A percentile compares a stretch with the other conserved stretches of the same genome.
Conservation (phyloP, 495 filamentous ascomycete genomes). For the Evernia prunastri region DNA sequence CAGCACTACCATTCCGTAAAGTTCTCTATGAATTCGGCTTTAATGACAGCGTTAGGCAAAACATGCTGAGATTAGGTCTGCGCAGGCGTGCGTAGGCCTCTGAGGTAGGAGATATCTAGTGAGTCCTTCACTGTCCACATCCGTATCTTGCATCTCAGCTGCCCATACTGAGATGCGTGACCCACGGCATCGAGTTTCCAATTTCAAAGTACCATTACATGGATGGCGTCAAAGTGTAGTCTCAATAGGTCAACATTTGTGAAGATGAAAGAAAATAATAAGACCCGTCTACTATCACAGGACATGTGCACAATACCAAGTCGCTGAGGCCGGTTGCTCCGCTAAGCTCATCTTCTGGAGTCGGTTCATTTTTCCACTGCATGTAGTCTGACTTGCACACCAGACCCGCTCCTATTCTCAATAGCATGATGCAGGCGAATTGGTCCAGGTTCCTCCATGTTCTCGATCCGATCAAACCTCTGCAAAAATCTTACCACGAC, state of each 20-base stretch:
- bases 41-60: background rate
- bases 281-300: background rate
- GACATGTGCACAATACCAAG: background rate
- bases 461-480: conserved; percentile 46
- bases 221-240: background rate
- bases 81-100: too few species aligned
- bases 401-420: conserved; percentile 43
- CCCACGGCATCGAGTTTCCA: background rate
- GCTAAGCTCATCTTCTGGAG: background rate
- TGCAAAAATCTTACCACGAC: conserved; percentile 50
- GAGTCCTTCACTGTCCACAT: background rate
- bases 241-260: background rate
- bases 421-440: conserved; percentile 41
- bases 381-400: conserved; percentile 37
- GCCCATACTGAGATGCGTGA: background rate
- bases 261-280: background rate
- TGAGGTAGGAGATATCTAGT: too few species aligned
- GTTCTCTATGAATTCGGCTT: background rate
- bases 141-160: background rate
- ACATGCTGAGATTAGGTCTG: background rate
- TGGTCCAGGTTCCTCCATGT: conserved; percentile 26
- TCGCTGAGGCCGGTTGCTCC: background rate
- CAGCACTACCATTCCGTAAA: background rate
- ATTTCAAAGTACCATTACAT: background rate
- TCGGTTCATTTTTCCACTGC: conserved; percentile 7